These are phyloP conservation scores for Takakia lepidozioides DNA, from an alignment of 225 moss, liverwort and hornwort genomes.

Conservation along the genomic window DNA sequence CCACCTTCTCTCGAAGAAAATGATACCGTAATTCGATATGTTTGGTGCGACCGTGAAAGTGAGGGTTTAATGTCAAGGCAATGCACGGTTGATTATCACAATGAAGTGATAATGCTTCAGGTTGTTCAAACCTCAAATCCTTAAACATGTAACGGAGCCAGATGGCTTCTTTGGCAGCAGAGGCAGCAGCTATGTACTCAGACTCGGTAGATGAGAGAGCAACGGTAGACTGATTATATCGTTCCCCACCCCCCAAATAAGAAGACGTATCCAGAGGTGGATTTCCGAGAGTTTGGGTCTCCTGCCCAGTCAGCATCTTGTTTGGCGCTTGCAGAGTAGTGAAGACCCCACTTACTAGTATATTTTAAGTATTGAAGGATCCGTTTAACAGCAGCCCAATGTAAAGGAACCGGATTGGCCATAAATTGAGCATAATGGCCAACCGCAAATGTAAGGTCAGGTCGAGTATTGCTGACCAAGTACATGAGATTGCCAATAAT, in stretches of 20 bases:
- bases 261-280: background rate
- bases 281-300: background rate
- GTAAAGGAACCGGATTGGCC: constrained; percentile 4
- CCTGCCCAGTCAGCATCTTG: constrained; percentile 4
- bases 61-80: background rate
- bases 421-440: constrained; percentile 1
- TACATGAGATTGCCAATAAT: constrained; percentile 1
- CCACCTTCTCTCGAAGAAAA: constrained; percentile 4
- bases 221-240: background rate
- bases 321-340: background rate
- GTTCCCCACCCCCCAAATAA: background rate
- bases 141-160: background rate
- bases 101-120: background rate
- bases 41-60: constrained; percentile 1
- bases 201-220: constrained; percentile 1
- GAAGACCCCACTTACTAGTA: background rate
- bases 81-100: constrained; percentile 1
- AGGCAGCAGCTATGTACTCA: background rate
- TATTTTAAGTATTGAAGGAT: background rate
- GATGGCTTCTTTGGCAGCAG: constrained; percentile 2
- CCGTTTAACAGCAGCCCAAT: constrained; percentile 1
- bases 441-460: constrained; percentile 2
- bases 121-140: background rate
- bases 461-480: background rate
- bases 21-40: constrained; percentile 2